A percentile compares a stretch with the other conserved stretches of the same genome.
phyloP scores from a whole-genome alignment of 2,329 filamentous ascomycete species.

The Aspergillus jensenii region DNA sequence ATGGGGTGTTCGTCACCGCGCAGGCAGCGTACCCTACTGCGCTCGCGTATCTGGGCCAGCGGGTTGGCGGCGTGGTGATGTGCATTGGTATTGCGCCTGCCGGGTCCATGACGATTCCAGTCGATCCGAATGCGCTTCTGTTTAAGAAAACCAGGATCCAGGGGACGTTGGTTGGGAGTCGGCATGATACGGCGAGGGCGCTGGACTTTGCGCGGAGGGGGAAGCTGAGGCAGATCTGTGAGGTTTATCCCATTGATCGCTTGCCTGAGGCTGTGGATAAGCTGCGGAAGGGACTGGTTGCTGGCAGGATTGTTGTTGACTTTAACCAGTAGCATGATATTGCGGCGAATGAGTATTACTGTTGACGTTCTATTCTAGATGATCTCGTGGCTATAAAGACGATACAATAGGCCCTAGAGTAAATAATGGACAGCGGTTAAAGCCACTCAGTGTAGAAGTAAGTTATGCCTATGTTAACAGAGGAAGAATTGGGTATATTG shows the following conservation, averaged over 20 bases:
- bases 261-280: conserved; percentile 54
- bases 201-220: conserved; percentile 51
- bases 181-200: conserved; percentile 33
- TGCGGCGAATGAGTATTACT: not conserved
- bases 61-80: conserved; percentile 54
- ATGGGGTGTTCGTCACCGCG: conserved; percentile 46
- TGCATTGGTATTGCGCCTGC: conserved; percentile 46
- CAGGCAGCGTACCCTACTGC: conserved; percentile 43
- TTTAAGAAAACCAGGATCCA: conserved; percentile 28
- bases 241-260: conserved; percentile 47
- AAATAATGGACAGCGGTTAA: too few species aligned
- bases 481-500: too few species aligned
- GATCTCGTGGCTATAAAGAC: too few species aligned
- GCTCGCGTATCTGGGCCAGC: conserved; percentile 37
- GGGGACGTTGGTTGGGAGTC: conserved; percentile 32
- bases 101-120: conserved; percentile 21
- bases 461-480: too few species aligned
- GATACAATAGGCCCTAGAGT: too few species aligned
- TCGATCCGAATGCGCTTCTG: conserved; percentile 27
- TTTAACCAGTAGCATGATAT: conserved; percentile 41
- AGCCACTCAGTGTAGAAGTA: too few species aligned
- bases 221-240: conserved; percentile 50
- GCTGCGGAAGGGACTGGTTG: conserved; percentile 50
- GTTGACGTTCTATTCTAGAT: too few species aligned
- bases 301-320: conserved; percentile 54